phyloP scores from a whole-genome alignment of 2,329 filamentous ascomycete species.

The Cladosporium sphaerospermum region DNA sequence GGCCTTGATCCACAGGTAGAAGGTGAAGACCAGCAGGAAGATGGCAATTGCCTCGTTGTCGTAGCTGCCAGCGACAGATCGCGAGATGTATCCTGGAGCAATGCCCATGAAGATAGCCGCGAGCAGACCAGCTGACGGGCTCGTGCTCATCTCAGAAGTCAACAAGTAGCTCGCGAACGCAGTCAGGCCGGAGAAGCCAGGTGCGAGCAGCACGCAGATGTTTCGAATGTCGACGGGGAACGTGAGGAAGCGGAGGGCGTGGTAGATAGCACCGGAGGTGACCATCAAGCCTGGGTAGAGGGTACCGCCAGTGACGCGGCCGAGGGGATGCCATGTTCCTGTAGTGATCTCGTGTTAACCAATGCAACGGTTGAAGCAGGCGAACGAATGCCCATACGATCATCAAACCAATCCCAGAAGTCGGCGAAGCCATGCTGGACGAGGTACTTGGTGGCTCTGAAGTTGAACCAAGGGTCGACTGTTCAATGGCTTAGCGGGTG shows the following conservation, averaged over 20 bases:
- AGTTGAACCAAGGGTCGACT: slow-evolving; percentile 99
- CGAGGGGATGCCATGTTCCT: slow-evolving; percentile 97
- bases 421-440: slow-evolving; percentile 96
- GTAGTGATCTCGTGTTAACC: slow-evolving; percentile 7
- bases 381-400: slow-evolving; percentile 53
- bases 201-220: slow-evolving; percentile 93
- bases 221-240: slow-evolving; percentile 97
- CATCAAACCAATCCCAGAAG: slow-evolving; percentile 99
- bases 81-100: slow-evolving; percentile 91
- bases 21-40: slow-evolving; percentile 96
- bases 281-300: slow-evolving; percentile 98
- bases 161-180: slow-evolving; percentile 90
- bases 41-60: slow-evolving; percentile 99
- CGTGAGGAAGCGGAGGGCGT: slow-evolving; percentile 78
- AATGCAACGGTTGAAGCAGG: not conserved
- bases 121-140: slow-evolving; percentile 86
- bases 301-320: slow-evolving; percentile 97
- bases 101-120: slow-evolving; percentile 97
- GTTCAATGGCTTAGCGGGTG: slow-evolving; percentile 16
- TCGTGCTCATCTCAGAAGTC: slow-evolving; percentile 95
- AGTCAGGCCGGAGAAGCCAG: slow-evolving; percentile 88
- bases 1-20: slow-evolving; percentile 98
- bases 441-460: slow-evolving; percentile 95
- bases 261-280: slow-evolving; percentile 94
- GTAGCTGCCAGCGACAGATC: slow-evolving; percentile 96